A percentile compares a stretch with the other conserved stretches of the same genome.
These are phyloP conservation scores for Akanthomyces dipterigenus DNA, from an alignment of 2,329 filamentous ascomycete genomes.

Conservation along the genomic window DNA sequence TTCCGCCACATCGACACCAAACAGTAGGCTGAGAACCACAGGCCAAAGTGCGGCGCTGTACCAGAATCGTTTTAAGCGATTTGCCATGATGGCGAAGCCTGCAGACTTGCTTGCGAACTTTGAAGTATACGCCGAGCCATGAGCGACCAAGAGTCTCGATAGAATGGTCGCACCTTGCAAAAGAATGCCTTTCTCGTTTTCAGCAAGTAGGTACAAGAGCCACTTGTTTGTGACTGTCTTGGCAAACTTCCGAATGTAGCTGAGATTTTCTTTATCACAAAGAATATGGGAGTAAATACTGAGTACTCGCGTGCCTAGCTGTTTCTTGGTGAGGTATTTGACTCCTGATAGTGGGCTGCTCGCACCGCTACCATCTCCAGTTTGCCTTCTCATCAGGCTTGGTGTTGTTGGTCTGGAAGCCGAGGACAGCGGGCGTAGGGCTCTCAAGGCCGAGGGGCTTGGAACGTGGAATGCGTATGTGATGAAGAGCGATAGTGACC, in stretches of 20 bases:
- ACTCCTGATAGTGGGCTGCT: constrained; percentile 23
- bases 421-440: constrained; percentile 38
- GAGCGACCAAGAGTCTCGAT: constrained; percentile 72
- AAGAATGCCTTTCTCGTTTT: constrained; percentile 77
- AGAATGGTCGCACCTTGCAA: constrained; percentile 76
- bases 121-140: constrained; percentile 72
- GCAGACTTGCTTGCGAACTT: constrained; percentile 81
- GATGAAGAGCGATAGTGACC: constrained; percentile 83
- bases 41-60: constrained; percentile 78
- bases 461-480: constrained; percentile 78
- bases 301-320: constrained; percentile 68
- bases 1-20: constrained; percentile 71
- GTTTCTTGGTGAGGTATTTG: constrained; percentile 52
- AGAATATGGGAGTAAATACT: constrained; percentile 71
- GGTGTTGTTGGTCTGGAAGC: constrained; percentile 36
- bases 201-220: constrained; percentile 84
- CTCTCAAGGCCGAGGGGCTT: constrained; percentile 41
- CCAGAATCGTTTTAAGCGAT: constrained; percentile 83
- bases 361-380: constrained; percentile 27
- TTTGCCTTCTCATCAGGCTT: constrained; percentile 29
- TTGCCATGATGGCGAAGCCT: constrained; percentile 80
- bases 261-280: constrained; percentile 62
- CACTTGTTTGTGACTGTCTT: constrained; percentile 96
- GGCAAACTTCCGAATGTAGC: constrained; percentile 78
- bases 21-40: constrained; percentile 80